Percentiles rank a stretch among this genome's conserved stretches.
Conservation (phyloP, 2,329 filamentous ascomycete species). For the Chaetomiaceae sp. region DNA sequence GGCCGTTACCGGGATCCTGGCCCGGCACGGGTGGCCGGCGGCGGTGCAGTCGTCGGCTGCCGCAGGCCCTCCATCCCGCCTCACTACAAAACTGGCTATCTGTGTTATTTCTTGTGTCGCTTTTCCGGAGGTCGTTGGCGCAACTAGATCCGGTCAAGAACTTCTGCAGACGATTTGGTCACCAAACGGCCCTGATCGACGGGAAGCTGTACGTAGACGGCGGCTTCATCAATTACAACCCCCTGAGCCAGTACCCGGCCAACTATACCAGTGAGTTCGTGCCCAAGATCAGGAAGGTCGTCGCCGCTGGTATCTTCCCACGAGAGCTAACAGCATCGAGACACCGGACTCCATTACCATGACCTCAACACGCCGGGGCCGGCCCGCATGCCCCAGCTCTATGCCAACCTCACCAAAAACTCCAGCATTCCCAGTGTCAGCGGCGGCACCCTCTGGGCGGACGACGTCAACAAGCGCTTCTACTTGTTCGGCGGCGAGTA, state of each 20-base stretch:
- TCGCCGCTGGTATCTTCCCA: neutral
- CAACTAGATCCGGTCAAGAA: slow-evolving; percentile 47
- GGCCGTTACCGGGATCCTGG: neutral
- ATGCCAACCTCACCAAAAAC: slow-evolving; percentile 55
- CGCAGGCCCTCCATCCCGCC: neutral
- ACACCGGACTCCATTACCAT: slow-evolving; percentile 51
- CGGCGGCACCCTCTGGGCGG: slow-evolving; percentile 50
- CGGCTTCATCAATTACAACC: slow-evolving; percentile 50
- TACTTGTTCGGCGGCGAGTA: slow-evolving; percentile 59
- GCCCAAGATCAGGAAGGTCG: neutral
- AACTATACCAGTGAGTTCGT: slow-evolving; percentile 52
- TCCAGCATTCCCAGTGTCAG: slow-evolving; percentile 43
- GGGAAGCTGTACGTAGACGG: slow-evolving; percentile 57
- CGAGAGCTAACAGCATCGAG: slow-evolving; percentile 26
- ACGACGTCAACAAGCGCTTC: slow-evolving; percentile 56
- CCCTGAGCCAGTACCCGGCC: slow-evolving; percentile 38
- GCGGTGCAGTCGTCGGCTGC: neutral
- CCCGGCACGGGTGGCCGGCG: neutral
- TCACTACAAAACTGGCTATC: slow-evolving; percentile 1
- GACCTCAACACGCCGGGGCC: slow-evolving; percentile 43
- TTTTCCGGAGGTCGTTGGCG: slow-evolving; percentile 16
- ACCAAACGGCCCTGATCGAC: slow-evolving; percentile 56
- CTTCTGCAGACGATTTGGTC: slow-evolving; percentile 50
- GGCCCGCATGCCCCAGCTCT: slow-evolving; percentile 46
- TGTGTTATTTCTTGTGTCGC: slow-evolving; percentile 1